Conservation (phyloP, 371 early-diverging fungal species). For the Nematocida ausubeli region DNA sequence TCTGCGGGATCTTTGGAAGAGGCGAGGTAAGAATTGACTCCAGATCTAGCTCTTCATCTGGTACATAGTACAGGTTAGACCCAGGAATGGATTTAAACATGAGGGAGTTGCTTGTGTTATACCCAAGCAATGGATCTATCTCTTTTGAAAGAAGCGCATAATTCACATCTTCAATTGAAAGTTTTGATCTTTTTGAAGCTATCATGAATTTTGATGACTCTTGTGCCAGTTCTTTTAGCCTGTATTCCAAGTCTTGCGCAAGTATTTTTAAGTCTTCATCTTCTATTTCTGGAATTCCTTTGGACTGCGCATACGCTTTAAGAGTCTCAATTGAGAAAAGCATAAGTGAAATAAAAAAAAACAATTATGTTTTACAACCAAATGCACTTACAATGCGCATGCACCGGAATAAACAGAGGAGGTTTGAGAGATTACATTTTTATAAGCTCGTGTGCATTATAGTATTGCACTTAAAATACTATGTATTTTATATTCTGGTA, state of each 20-base stretch:
- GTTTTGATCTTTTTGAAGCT: slow-evolving; percentile 79
- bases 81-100: slow-evolving; percentile 70
- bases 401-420: no score
- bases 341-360: slow-evolving; percentile 62
- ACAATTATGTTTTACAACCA: not conserved
- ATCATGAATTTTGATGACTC: slow-evolving; percentile 95
- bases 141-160: slow-evolving; percentile 85
- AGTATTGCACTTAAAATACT: no score
- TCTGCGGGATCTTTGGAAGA: slow-evolving; percentile 81
- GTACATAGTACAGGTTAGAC: slow-evolving; percentile 77
- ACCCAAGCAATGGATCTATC: slow-evolving; percentile 94
- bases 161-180: slow-evolving; percentile 85
- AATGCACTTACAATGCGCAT: not conserved
- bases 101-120: slow-evolving; percentile 73
- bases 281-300: slow-evolving; percentile 81
- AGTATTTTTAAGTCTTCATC: slow-evolving; percentile 80
- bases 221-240: slow-evolving; percentile 88
- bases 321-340: slow-evolving; percentile 68
- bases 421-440: no score
- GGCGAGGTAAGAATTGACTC: slow-evolving; percentile 81
- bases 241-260: slow-evolving; percentile 88
- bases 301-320: slow-evolving; percentile 73
- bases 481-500: no score
- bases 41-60: slow-evolving; percentile 91
- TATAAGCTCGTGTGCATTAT: no score